Percentiles rank a stretch among this genome's conserved stretches.
These are phyloP conservation scores for Kappamyces sp. DNA, from an alignment of 192 early-diverging fungal genomes.

Conservation along the genomic window DNA sequence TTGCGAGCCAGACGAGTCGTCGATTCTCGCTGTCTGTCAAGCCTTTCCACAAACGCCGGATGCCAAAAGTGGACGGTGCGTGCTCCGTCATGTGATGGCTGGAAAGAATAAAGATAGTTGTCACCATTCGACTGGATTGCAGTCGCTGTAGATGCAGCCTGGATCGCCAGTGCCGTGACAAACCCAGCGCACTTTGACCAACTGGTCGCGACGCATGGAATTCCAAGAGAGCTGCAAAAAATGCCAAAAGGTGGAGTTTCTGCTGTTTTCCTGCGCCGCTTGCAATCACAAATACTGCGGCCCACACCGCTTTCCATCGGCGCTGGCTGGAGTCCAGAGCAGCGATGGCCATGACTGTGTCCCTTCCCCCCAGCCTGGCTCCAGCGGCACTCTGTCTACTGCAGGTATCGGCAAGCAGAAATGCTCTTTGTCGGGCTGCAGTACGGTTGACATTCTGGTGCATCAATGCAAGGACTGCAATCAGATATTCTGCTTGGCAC, in stretches of 20 bases:
- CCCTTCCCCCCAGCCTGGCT: not conserved
- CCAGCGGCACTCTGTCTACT: not conserved
- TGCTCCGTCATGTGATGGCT: too few relatives aligned
- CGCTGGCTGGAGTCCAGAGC: too few relatives aligned
- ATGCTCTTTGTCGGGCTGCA: not conserved
- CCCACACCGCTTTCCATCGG: not conserved
- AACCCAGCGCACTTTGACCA: too few relatives aligned
- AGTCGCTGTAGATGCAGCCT: too few relatives aligned
- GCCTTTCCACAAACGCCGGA: too few relatives aligned
- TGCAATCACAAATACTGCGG: slow-evolving; percentile 1
- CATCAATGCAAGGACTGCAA: not conserved
- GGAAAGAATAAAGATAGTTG: too few relatives aligned
- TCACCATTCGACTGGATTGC: too few relatives aligned
- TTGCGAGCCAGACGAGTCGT: too few relatives aligned
- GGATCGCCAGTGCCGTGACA: too few relatives aligned
- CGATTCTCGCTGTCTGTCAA: too few relatives aligned
- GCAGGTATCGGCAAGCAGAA: not conserved
- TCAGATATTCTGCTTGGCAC: slow-evolving; percentile 6
- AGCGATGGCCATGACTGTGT: too few relatives aligned
- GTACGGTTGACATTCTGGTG: slow-evolving; percentile 7
- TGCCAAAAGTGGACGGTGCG: too few relatives aligned
- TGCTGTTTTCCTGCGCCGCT: not conserved
- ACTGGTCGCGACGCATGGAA: not conserved
- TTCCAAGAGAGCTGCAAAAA: slow-evolving; percentile 8
- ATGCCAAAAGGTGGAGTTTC: slow-evolving; percentile 7